Conservation (phyloP, 768 basidiomycete genomes). For the Pisolithus orientalis region DNA sequence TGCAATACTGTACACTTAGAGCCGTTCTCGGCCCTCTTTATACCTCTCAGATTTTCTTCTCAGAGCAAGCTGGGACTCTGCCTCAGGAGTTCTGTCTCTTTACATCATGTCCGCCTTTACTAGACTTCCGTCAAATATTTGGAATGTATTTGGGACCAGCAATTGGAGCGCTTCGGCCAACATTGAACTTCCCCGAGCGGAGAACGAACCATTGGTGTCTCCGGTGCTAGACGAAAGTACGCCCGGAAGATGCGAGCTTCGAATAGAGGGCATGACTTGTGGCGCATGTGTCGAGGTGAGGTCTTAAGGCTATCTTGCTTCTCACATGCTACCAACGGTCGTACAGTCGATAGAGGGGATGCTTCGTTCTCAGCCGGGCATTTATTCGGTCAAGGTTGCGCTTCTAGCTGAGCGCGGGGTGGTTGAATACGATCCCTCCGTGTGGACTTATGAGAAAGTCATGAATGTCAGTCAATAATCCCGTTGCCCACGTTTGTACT, state of each 20-base stretch:
- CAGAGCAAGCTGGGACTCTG: too few species aligned
- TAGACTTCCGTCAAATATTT: too few species aligned
- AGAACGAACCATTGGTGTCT: slow-evolving; percentile 17
- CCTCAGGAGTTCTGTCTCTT: too few species aligned
- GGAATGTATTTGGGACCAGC: too few species aligned
- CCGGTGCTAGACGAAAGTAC: slow-evolving; percentile 16
- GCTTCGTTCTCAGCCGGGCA: slow-evolving; percentile 80
- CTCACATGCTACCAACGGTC: background rate
- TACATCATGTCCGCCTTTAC: too few species aligned
- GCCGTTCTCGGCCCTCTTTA: too few species aligned
- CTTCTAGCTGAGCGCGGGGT: slow-evolving; percentile 92
- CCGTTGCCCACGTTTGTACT: slow-evolving; percentile 1
- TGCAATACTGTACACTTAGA: too few species aligned
- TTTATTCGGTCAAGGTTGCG: slow-evolving; percentile 87
- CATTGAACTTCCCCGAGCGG: slow-evolving; percentile 11
- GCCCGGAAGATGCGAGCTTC: slow-evolving; percentile 62
- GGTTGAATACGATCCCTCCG: slow-evolving; percentile 77
- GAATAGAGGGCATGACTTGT: slow-evolving; percentile 89
- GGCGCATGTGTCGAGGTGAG: slow-evolving; percentile 82
- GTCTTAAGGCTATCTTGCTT: background rate
- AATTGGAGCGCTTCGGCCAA: too few species aligned
- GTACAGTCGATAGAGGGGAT: slow-evolving; percentile 77
- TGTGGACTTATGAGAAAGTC: slow-evolving; percentile 81
- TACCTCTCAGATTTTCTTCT: too few species aligned
- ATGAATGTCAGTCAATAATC: slow-evolving; percentile 42